Percentiles rank a stretch among this genome's conserved stretches.
Evolutionary conservation across 2,329 filamentous ascomycete genomes (phyloP).

Genomic region (Furcasterigmium sp.): DNA sequence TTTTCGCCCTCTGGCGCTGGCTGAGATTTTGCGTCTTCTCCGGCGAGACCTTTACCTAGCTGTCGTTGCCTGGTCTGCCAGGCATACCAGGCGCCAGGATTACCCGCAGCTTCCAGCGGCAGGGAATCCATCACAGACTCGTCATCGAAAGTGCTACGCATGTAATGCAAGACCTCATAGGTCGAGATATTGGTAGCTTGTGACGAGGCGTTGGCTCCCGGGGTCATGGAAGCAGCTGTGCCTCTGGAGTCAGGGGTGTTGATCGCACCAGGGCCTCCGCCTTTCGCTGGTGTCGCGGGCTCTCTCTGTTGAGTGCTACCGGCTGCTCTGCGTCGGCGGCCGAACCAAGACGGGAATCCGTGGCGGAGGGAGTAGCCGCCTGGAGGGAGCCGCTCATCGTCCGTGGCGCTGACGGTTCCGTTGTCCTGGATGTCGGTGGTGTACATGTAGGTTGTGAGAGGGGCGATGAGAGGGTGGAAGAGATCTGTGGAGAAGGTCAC

Average conservation of each 20-base stretch:
- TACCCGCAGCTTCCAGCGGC: slow-evolving; percentile 76
- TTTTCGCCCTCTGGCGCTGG: not conserved
- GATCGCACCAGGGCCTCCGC: slow-evolving; percentile 12
- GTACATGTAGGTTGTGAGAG: slow-evolving; percentile 92
- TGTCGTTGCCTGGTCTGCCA: slow-evolving; percentile 62
- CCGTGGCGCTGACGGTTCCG: slow-evolving; percentile 76
- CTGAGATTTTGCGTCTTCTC: not conserved
- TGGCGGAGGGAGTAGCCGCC: slow-evolving; percentile 87
- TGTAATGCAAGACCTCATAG: slow-evolving; percentile 71
- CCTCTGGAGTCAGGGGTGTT: slow-evolving; percentile 25
- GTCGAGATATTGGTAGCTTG: slow-evolving; percentile 43
- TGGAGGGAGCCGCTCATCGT: slow-evolving; percentile 77
- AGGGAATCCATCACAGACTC: slow-evolving; percentile 72
- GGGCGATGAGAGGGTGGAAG: slow-evolving; percentile 90
- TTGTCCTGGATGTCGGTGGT: slow-evolving; percentile 70
- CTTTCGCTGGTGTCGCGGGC: slow-evolving; percentile 18
- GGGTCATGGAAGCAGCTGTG: slow-evolving; percentile 11
- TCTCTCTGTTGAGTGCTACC: slow-evolving; percentile 20
- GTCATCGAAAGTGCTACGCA: slow-evolving; percentile 76
- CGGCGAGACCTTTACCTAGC: slow-evolving; percentile 2
- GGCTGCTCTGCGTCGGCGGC: slow-evolving; percentile 44
- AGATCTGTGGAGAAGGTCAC: slow-evolving; percentile 89
- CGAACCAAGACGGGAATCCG: slow-evolving; percentile 88
- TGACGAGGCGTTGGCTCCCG: slow-evolving; percentile 4
- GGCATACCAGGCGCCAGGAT: slow-evolving; percentile 89